Conservation (phyloP, 2,329 filamentous ascomycete species). For the Basipetospora sp. region DNA sequence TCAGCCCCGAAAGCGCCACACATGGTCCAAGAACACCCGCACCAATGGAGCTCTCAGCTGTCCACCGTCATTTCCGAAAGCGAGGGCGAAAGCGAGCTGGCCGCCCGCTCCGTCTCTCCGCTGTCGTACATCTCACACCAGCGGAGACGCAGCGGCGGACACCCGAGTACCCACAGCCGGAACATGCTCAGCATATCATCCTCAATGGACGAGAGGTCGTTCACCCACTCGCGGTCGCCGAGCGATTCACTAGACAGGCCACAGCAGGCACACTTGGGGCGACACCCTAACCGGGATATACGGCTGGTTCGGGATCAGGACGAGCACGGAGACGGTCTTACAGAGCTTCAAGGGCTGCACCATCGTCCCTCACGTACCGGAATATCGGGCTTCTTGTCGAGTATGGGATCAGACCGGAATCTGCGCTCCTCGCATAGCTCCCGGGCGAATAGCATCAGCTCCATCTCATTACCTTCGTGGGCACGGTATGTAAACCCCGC, state of each 20-base stretch:
- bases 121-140: conserved; percentile 25
- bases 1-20: conserved; percentile 8
- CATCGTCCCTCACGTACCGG: conserved; percentile 38
- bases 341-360: conserved; percentile 40
- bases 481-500: conserved; percentile 35
- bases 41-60: conserved; percentile 50
- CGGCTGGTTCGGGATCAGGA: conserved; percentile 41
- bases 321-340: conserved; percentile 49
- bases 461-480: conserved; percentile 36
- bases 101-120: conserved; percentile 24
- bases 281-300: conserved; percentile 21
- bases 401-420: conserved; percentile 35
- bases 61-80: conserved; percentile 50
- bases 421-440: conserved; percentile 38
- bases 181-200: conserved; percentile 45
- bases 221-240: conserved; percentile 25
- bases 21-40: conserved; percentile 23
- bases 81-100: conserved; percentile 35
- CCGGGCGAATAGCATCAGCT: conserved; percentile 29
- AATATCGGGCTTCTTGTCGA: conserved; percentile 36
- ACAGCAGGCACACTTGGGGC: conserved; percentile 24
- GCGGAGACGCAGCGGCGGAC: conserved; percentile 32
- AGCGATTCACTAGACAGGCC: conserved; percentile 36
- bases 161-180: conserved; percentile 35
- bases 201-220: conserved; percentile 29